These are phyloP conservation scores for Lepiota brunneoincarnata DNA, from an alignment of 768 basidiomycete genomes.

Conservation along the genomic window DNA sequence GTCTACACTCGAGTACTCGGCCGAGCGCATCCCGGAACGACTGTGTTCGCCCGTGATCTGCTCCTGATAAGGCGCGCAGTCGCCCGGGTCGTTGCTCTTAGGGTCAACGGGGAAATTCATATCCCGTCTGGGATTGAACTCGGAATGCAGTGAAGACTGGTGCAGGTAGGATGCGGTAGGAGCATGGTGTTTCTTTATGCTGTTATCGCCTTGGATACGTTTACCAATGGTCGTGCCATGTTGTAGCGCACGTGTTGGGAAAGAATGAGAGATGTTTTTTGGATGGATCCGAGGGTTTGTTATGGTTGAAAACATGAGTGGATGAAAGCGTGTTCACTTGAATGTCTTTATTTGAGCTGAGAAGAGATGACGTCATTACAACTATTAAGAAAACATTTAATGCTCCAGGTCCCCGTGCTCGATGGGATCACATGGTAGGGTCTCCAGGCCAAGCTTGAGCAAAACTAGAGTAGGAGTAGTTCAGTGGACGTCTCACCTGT, in stretches of 20 bases:
- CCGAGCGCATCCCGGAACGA: constrained; percentile 4
- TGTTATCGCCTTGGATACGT: background rate
- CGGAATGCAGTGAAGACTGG: background rate
- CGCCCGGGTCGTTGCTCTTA: constrained; percentile 4
- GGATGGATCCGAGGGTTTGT: background rate
- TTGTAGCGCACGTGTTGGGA: background rate
- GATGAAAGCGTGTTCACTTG: too few relatives aligned
- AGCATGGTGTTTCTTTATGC: background rate
- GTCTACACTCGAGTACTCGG: constrained; percentile 2
- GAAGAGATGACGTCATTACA: too few relatives aligned
- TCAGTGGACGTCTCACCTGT: too few relatives aligned
- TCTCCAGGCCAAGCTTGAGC: too few relatives aligned
- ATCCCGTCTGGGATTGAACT: background rate
- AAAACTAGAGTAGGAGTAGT: too few relatives aligned
- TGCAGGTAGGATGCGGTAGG: background rate
- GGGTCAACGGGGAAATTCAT: constrained; percentile 3
- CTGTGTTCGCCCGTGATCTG: background rate
- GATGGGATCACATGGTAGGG: too few relatives aligned
- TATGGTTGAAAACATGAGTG: background rate
- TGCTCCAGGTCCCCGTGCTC: too few relatives aligned
- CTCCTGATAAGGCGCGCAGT: background rate
- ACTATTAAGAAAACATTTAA: too few relatives aligned
- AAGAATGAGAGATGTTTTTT: too few relatives aligned
- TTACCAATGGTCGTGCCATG: background rate
- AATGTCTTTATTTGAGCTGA: too few relatives aligned